Conservation (phyloP, 352 stramenopile genomes). For the Blastocystis sp. region DNA sequence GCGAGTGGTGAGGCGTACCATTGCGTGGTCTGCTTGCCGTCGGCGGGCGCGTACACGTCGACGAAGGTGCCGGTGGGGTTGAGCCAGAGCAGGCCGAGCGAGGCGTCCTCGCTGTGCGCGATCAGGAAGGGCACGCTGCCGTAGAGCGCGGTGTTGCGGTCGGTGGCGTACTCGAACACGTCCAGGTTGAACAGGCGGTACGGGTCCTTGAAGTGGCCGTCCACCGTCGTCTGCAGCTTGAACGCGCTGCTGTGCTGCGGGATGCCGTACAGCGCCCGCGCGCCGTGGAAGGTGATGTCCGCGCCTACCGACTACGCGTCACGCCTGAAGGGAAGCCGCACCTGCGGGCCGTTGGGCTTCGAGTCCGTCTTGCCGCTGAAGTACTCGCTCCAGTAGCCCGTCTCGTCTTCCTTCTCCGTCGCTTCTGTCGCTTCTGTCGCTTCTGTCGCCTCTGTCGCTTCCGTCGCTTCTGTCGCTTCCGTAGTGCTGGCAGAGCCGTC, state of each 20-base stretch:
- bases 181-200: slow-evolving; percentile 99
- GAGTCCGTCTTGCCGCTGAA: slow-evolving; percentile 87
- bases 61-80: slow-evolving; percentile 98
- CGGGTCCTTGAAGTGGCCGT: slow-evolving; percentile 82
- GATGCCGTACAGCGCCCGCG: slow-evolving; percentile 88
- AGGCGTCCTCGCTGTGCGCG: neutral
- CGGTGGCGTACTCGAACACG: slow-evolving; percentile 98
- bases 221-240: slow-evolving; percentile 82
- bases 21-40: slow-evolving; percentile 80
- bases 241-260: slow-evolving; percentile 93
- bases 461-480: slow-evolving; percentile 72
- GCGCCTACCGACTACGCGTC: slow-evolving; percentile 85
- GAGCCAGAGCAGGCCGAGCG: slow-evolving; percentile 89
- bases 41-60: slow-evolving; percentile 83
- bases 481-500: slow-evolving; percentile 73
- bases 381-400: slow-evolving; percentile 88
- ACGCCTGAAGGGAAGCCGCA: slow-evolving; percentile 72
- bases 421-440: slow-evolving; percentile 55
- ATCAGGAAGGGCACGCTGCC: slow-evolving; percentile 48
- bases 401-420: slow-evolving; percentile 74
- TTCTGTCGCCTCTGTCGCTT: slow-evolving; percentile 70
- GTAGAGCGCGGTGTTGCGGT: slow-evolving; percentile 91
- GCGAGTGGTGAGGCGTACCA: neutral
- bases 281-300: slow-evolving; percentile 87
- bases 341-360: slow-evolving; percentile 77